Evolutionary conservation across 2,329 filamentous ascomycete species (phyloP), one percentile per base, ranked within the genome.

Genomic region (Cercospora berteroae): DNA sequence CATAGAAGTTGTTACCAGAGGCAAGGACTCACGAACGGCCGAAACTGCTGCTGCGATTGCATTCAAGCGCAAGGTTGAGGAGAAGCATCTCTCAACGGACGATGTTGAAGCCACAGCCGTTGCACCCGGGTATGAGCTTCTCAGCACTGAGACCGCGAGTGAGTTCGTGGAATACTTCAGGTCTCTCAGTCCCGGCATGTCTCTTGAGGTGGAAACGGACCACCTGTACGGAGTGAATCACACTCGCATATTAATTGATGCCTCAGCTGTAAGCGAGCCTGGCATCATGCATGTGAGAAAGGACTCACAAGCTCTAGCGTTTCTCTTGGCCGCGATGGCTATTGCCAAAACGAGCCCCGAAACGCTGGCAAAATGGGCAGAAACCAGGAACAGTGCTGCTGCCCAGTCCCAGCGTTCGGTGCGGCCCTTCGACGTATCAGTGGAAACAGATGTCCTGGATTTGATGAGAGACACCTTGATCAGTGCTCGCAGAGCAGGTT

Each of bases 31-130:
- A 10, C 66, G 65, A 16, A 64, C 64, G 12, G 80, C 80, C 1
- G 78, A 81, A 66, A 72, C 75, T 36, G 73, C 76, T 10, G 81
- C 80, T 27, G 76, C 74, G 27, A 64, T 80, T 3, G 72, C 74
- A 12, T 82, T 82, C 71, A 82, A 82, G 69, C 67, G 74, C 29
- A 52, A 77, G 63, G 79, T 78, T 2, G 79, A 81, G 63, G 72
- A 74, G 67, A 75, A 74, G 66, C 75, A 59, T n/a, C 36, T 78
- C 8, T 48, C 39, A 16, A n/a, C 13, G 20, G 39, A 29, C n/a
- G 13, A 36, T 23, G 3, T n/a, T n/a, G 10, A 44, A 29, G 48
- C 48, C 23, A 23, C 39, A 36, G 27, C 48, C 5, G 12, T 31
- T 31, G 12, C 16, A 1, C 44, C 48, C 27, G 55, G 59, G n/a